A percentile compares a stretch with the other conserved stretches of the same genome.
These are phyloP conservation scores for Rhododendron williamsianum DNA, from an alignment of 148 eudicot species.

Conservation along the genomic window DNA sequence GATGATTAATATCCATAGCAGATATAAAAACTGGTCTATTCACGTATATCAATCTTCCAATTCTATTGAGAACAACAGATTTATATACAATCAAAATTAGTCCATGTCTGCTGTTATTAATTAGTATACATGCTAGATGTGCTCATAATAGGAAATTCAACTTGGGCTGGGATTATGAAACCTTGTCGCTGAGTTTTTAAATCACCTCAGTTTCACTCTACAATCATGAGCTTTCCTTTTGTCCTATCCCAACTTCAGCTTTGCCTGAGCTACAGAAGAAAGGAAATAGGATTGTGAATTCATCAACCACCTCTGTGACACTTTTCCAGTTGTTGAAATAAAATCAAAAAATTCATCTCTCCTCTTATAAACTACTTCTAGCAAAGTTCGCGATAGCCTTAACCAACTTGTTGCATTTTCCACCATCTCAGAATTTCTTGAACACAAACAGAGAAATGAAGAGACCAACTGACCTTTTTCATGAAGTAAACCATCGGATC, in stretches of 20 bases:
- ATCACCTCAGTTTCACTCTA: not conserved
- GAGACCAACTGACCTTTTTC: no score
- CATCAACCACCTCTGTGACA: not conserved
- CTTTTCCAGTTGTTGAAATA: not conserved
- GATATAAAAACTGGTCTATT: not conserved
- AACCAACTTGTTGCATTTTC: not conserved
- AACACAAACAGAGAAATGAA: not conserved
- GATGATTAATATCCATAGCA: not conserved
- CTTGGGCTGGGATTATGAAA: no score
- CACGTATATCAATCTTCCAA: not conserved
- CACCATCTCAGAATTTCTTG: not conserved
- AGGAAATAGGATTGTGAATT: not conserved
- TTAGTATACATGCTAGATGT: no score
- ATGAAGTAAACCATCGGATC: not conserved
- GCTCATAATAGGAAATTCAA: no score
- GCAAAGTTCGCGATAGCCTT: not conserved
- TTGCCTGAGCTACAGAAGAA: not conserved
- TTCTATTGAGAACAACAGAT: not conserved
- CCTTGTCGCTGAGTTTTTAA: no score
- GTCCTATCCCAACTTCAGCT: not conserved
- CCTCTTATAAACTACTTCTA: not conserved
- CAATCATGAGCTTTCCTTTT: not conserved
- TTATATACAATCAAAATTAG: not conserved
- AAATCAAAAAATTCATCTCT: not conserved
- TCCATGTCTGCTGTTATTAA: no score